Percentiles rank a stretch among this genome's conserved stretches.
phyloP scores from a whole-genome alignment of 2,329 filamentous ascomycete species.

The Curvularia spicifera region DNA sequence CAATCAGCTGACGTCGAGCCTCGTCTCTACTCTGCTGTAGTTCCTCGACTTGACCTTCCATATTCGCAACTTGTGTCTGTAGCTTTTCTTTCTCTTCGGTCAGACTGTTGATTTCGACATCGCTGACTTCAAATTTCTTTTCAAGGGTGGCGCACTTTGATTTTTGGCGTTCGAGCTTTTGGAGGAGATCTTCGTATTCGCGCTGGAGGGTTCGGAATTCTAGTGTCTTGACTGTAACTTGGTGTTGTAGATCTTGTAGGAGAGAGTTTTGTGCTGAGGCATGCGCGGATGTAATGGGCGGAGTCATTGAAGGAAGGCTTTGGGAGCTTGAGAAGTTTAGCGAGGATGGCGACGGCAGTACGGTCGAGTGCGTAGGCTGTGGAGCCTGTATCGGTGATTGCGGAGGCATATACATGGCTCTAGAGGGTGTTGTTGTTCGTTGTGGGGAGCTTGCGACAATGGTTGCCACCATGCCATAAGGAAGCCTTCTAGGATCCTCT shows the following conservation, averaged over 20 bases:
- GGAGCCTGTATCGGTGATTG: constrained; percentile 38
- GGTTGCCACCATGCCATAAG: constrained; percentile 25
- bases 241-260: constrained; percentile 60
- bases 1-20: constrained; percentile 50
- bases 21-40: constrained; percentile 57
- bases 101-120: constrained; percentile 56
- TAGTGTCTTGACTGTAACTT: constrained; percentile 61
- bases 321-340: constrained; percentile 31
- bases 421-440: constrained; percentile 53
- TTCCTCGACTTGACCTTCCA: constrained; percentile 60
- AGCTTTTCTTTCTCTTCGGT: constrained; percentile 59
- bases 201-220: constrained; percentile 60
- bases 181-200: constrained; percentile 61
- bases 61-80: constrained; percentile 53
- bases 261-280: constrained; percentile 48
- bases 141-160: constrained; percentile 59
- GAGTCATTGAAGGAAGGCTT: constrained; percentile 34
- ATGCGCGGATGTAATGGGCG: constrained; percentile 31
- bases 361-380: constrained; percentile 28
- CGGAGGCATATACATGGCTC: constrained; percentile 45
- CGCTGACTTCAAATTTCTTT: constrained; percentile 49
- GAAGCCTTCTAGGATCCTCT: constrained; percentile 30
- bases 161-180: constrained; percentile 59
- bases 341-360: constrained; percentile 44
- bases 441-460: constrained; percentile 30